Percentiles rank a stretch among this genome's conserved stretches.
Conservation (phyloP, 106 monocot genomes). For the Posidonia australis region DNA sequence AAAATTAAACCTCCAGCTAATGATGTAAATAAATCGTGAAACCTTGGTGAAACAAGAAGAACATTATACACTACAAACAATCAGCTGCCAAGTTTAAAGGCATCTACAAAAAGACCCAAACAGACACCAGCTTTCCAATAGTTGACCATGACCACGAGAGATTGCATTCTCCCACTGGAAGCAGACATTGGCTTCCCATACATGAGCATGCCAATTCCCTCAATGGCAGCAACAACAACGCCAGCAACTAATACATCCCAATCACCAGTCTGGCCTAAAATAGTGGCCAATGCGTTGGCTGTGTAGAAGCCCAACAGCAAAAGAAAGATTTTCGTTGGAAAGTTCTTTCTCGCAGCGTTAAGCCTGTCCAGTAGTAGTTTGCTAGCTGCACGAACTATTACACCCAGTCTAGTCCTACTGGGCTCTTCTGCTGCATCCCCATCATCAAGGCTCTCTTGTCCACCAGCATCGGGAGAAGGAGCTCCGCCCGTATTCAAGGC, state of each 20-base stretch:
- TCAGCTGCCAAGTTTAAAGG: slow-evolving; percentile 94
- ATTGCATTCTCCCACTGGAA: slow-evolving; percentile 42
- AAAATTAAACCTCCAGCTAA: no score
- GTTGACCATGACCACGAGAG: slow-evolving; percentile 64
- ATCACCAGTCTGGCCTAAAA: slow-evolving; percentile 93
- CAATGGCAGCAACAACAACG: slow-evolving; percentile 79
- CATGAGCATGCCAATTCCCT: slow-evolving; percentile 92
- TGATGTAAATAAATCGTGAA: no score
- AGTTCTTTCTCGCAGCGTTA: slow-evolving; percentile 62
- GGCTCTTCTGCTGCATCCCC: slow-evolving; percentile 35
- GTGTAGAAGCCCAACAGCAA: slow-evolving; percentile 93
- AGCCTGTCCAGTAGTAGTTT: slow-evolving; percentile 60
- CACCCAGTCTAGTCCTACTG: slow-evolving; percentile 60
- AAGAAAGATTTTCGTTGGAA: slow-evolving; percentile 87
- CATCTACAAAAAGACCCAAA: slow-evolving; percentile 93
- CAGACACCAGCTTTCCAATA: slow-evolving; percentile 96
- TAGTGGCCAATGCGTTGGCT: slow-evolving; percentile 87
- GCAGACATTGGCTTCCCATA: slow-evolving; percentile 46
- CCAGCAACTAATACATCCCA: slow-evolving; percentile 98
- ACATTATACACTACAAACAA: background rate
- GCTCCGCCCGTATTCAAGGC: slow-evolving; percentile 56
- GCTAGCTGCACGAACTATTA: slow-evolving; percentile 51
- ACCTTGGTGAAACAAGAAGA: background rate
- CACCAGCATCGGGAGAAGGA: slow-evolving; percentile 11
- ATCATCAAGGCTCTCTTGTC: slow-evolving; percentile 22